Evolutionary conservation across 495 filamentous ascomycete genomes (phyloP), one percentile per base, ranked within the genome.

Genomic region (Aspergillus heteromorphus): DNA sequence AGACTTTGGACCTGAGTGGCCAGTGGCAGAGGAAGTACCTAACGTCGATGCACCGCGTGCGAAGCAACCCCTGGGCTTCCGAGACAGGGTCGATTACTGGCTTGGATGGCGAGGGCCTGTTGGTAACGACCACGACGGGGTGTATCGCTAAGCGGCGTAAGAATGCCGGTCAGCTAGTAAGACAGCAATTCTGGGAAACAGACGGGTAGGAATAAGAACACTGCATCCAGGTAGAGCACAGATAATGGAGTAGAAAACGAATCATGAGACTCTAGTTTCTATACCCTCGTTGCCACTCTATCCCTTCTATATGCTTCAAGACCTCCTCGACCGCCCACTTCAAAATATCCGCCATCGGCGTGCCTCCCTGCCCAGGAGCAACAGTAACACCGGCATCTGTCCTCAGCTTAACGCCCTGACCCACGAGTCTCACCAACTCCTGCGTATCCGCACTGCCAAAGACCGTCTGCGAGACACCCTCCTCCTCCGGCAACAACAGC

Each of bases 401-500:
- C 40, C 73, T 57, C 29, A 70, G 53, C 41, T 69, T 65, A 20
- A 65, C 52, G 5, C 67, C 69, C 47, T 71, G 64, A 2, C 72
- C 73, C 36, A 68, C 65, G 11, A 57, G 55, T 40, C 48, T 53
- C 25, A 75, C 61, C 49, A 71, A 48, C 50, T 71, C 70, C 40
- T 59, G 49, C 11, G 29, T 3, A 52, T 55, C 60, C 18, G 59
- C 51, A 16, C 17, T 23, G 2, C 50, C 40, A 52, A 48, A 30
- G 14, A 42, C 43, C 9, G 76, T 79, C 43, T 86, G 21, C 8
- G 10, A 14, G 4, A 27, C 4, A 27, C 23, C 23, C 0, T 29
- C 78, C 0, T 86, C 84, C 66, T 88, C 78, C 2, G 73, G 72
- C 54, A 84, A 59, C 67, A 96, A 88, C 59, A 97, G 69, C 73